phyloP scores from a whole-genome alignment of 1,139 yeast genomes.

The Pneumocystis wakefieldiae region DNA sequence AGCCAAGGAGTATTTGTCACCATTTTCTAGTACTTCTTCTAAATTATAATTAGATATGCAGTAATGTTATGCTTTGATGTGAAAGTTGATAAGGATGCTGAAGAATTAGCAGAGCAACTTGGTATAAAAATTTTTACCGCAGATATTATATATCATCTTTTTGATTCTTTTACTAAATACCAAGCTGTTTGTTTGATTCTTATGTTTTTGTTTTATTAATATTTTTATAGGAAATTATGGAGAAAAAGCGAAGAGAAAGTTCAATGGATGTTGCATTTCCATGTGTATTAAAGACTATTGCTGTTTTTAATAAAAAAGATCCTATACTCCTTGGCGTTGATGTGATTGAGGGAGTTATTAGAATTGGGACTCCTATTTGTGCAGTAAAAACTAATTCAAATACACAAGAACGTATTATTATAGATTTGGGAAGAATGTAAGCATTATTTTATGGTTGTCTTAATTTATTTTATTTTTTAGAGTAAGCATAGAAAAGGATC shows the following conservation, averaged over 20 bases:
- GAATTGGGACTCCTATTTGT: conserved; percentile 89
- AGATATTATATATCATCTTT: conserved; percentile 88
- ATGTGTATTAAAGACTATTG: conserved; percentile 82
- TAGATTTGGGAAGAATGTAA: conserved; percentile 45
- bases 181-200: conserved; percentile 29
- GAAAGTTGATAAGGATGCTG: conserved; percentile 92
- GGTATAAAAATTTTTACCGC: conserved; percentile 86
- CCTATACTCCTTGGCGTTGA: conserved; percentile 99
- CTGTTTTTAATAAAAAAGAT: conserved; percentile 93
- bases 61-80: conserved; percentile 98
- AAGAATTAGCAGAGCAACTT: conserved; percentile 89
- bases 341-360: conserved; percentile 76
- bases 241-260: conserved; percentile 79
- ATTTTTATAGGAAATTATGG: conserved; percentile 46
- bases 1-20: conserved; percentile 54
- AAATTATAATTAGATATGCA: conserved; percentile 29
- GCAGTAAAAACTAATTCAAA: conserved; percentile 81
- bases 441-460: conserved; percentile 31
- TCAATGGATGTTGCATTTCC: conserved; percentile 87
- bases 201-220: background rate
- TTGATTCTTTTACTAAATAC: conserved; percentile 86
- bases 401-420: conserved; percentile 57
- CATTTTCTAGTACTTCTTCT: background rate
- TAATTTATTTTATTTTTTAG: conserved; percentile 5
- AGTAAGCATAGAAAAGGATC: conserved; percentile 77